Percentiles rank a stretch among this genome's conserved stretches.
These are phyloP conservation scores for Alternaria rosae DNA, from an alignment of 2,329 filamentous ascomycete genomes.

Conservation along the genomic window DNA sequence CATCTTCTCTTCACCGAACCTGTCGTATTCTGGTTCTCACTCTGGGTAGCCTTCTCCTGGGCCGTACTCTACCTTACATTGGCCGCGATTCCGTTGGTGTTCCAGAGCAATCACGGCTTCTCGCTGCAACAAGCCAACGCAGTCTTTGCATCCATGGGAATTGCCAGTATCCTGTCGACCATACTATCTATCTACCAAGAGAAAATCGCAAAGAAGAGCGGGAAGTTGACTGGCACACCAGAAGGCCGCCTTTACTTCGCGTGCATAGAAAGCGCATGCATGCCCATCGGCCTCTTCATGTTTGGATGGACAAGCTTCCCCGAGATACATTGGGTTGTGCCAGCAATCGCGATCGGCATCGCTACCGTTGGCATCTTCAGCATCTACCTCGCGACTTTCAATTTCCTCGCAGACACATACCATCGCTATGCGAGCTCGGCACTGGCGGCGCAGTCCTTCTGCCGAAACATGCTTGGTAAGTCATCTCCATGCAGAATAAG, in stretches of 20 bases:
- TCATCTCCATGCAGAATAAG: neutral
- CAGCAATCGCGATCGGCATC: constrained; percentile 72
- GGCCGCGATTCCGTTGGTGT: constrained; percentile 79
- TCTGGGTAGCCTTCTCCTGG: constrained; percentile 93
- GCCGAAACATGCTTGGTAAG: constrained; percentile 76
- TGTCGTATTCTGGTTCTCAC: constrained; percentile 83
- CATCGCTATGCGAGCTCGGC: constrained; percentile 85
- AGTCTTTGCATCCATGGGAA: constrained; percentile 76
- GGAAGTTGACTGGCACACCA: constrained; percentile 56
- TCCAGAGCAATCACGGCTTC: constrained; percentile 72
- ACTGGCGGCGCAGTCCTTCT: constrained; percentile 84
- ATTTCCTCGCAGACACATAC: constrained; percentile 90
- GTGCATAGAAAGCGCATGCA: constrained; percentile 75
- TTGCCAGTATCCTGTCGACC: constrained; percentile 72
- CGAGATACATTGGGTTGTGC: constrained; percentile 74
- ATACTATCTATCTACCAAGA: constrained; percentile 76
- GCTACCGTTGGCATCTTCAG: constrained; percentile 86
- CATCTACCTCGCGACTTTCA: constrained; percentile 82
- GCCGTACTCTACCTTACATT: constrained; percentile 87
- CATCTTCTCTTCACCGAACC: constrained; percentile 77
- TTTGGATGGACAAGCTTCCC: constrained; percentile 75
- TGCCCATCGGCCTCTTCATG: constrained; percentile 83
- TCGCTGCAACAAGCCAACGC: constrained; percentile 71
- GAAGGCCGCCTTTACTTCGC: constrained; percentile 85
- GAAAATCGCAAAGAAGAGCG: constrained; percentile 62